Base-by-base conservation (phyloP, 129 eudicot species). In the Saposhnikovia divaricata region DNA sequence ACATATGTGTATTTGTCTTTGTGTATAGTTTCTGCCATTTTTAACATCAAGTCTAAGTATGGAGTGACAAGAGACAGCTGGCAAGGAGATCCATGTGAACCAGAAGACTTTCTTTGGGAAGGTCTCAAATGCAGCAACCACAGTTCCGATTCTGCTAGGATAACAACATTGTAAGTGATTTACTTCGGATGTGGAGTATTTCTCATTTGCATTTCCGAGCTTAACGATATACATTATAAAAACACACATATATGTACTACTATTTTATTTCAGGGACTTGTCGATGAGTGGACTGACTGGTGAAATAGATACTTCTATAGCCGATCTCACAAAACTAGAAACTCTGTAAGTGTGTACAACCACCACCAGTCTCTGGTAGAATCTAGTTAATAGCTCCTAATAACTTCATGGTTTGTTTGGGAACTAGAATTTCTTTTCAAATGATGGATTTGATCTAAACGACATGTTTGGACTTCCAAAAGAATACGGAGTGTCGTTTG, bases 21-120 rank as follows among this genome's bases (percentile, higher is more conserved):
- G 42, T 14, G 42, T 68, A 27, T 14, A 68, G 73, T 68, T 68
- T 18, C 42, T n/a, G 73, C 73, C 23, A 68, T 68, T 1, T 19
- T 14, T 68, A 31, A 34, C 23, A 31, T 68, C 43, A 68, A 68
- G 73, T 68, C 73, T 34, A 31, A 28, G 40, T 68, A 68, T 68
- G 73, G 73, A 27, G 21, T 68, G 73, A 13, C 21, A 15, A 68
- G 9, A 31, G 42, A 68, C 19, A 28, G 72, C 42, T 68, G 73
- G 73, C 73, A 68, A 68, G 73, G 73, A 68, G 73, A 68, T 68
- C 73, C 73, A 27, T 68, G 73, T 68, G 19, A 5, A 27, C 73
- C 73, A 68, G 42, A 68, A 68, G 73, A 68, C 3, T 34, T 27
- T 31, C 0, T 31, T 28, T 68, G 73, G 73, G 73, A 68, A 27